Conservation (phyloP, 371 early-diverging fungal species). For the Furculomyces boomerangus region DNA sequence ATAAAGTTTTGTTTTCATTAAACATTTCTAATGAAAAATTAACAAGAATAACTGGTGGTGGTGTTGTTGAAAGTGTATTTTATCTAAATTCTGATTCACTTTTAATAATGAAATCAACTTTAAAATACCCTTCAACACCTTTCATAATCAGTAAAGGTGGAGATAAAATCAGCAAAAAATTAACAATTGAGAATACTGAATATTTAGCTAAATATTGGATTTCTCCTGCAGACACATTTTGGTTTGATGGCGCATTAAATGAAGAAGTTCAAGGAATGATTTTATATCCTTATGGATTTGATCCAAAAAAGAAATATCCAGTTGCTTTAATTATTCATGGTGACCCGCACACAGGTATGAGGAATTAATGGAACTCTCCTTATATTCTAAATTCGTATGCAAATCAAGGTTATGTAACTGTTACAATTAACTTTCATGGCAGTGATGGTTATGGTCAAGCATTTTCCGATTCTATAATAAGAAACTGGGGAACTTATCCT, state of each 20-base stretch:
- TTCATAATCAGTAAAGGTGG: not conserved
- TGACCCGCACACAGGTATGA: constrained; percentile 59
- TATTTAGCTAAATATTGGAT: constrained; percentile 20
- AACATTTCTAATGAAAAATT: not conserved
- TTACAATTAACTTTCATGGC: constrained; percentile 59
- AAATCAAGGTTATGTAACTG: constrained; percentile 51
- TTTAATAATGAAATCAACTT: not conserved
- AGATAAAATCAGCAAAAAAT: too few species aligned
- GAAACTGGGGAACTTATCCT: constrained; percentile 64
- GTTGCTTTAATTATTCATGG: constrained; percentile 73
- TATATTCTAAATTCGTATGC: constrained; percentile 69
- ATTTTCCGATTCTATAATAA: constrained; percentile 52
- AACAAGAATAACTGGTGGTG: not conserved
- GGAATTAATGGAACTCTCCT: constrained; percentile 43
- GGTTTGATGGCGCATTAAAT: constrained; percentile 40
- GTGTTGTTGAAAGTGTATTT: not conserved
- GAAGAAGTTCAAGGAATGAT: constrained; percentile 51
- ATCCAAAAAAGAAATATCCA: constrained; percentile 40
- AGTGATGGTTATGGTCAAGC: constrained; percentile 69
- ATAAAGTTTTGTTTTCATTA: not conserved
- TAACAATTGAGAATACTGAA: constrained; percentile 6
- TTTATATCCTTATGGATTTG: constrained; percentile 43
- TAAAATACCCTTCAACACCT: not conserved
- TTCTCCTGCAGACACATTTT: constrained; percentile 36
- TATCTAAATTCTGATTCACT: not conserved